Base-by-base conservation (phyloP, 169 alveolate species). In the Eimeria mitis region DNA sequence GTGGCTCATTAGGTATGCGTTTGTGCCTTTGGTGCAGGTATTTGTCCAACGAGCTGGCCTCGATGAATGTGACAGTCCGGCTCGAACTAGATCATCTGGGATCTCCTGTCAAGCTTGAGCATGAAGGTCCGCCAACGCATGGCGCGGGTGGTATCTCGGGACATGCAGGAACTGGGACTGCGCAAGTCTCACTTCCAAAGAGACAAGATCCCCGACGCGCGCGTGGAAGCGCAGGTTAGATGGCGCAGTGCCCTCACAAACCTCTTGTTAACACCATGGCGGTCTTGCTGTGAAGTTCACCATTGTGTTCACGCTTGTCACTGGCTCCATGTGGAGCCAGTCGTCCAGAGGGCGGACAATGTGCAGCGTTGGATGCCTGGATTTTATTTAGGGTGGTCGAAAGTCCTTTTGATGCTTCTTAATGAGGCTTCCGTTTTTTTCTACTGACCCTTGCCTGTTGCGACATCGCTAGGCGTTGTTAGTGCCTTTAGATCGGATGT, bases 11-110 rank as follows among this genome's bases (percentile, higher is more conserved):
- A 8, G 5, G 71, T 4, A 19, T 42, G 16, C 31, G 21, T 23
- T 19, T 8, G 31, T 70, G 56, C 34, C 75, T 13, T n/a, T 13
- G 40, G 25, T 95, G 71, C 95, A 95, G 97, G 61, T 95, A 95
- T 89, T 61, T 95, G 68, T 65, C 87, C 56, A 90, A 89, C 47
- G 97, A 95, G 95, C 49, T 95, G 47, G 97, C 97, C 68, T 54
- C 95, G 40, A 95, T 95, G 96, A 95, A 95, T 79, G 94, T 95
- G 34, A 59, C 88, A 16, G 71, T 95, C 52, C 94, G 94, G 25
- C 94, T 95, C 79, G 76, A 95, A 28, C 91, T 95, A 16, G 96
- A 87, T 21, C 91, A 91, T 56, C 23, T 76, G 34, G 96, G 96
- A 11, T n/a, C 31, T 40, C 84, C 71, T 59, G 37, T 25, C 34